Base-by-base conservation (phyloP, 2,329 filamentous ascomycete genomes). In the Cladophialophora yegresii region DNA sequence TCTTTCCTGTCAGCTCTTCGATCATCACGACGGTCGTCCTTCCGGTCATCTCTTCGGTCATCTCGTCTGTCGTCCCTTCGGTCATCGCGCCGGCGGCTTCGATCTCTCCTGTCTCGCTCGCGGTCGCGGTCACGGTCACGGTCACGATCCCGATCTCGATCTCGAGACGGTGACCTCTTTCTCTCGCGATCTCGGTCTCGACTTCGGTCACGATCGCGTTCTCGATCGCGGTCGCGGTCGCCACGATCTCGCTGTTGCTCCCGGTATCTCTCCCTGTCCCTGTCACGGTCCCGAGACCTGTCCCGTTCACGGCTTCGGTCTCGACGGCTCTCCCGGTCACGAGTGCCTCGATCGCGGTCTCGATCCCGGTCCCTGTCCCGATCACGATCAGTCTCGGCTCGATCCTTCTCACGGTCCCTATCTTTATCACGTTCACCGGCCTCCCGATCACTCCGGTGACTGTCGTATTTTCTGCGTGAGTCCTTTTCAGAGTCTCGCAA, bases 111-210 rank as follows among this genome's bases (percentile, higher is more conserved):
- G 16, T 43, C 36, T 16, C 36, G 5, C 1, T 43, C 36, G 9
- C 66, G 53, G n/a, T 69, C 67, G 7, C 58, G 61, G 12, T 62
- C 58, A 7, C 66, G 28, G 12, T 62, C 59, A 16, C 64, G 49
- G 26, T 62, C 63, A n/a, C 58, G 65, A 54, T 75, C 74, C n/a
- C n/a, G 26, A 28, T 28, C 26, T 60, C 75, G 70, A 30, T 73
- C 71, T 51, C 75, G 47, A 50, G 47, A 50, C 1, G 20, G 47
- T 7, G 20, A 22, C 26, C 56, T 30, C 32, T 75, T 69, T 49
- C 53, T 60, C 22, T 72, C 71, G 33, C 71, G 63, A 61, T 36
- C n/a, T 9, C 56, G 43, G 65, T 61, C 76, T 53, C 63, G 33
- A 9, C 57, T 57, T 26, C 64, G 63, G 30, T 66, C 61, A 12